These are phyloP conservation scores for Dothideomycetes sp. DNA, from an alignment of 2,329 filamentous ascomycete genomes.

Conservation along the genomic window DNA sequence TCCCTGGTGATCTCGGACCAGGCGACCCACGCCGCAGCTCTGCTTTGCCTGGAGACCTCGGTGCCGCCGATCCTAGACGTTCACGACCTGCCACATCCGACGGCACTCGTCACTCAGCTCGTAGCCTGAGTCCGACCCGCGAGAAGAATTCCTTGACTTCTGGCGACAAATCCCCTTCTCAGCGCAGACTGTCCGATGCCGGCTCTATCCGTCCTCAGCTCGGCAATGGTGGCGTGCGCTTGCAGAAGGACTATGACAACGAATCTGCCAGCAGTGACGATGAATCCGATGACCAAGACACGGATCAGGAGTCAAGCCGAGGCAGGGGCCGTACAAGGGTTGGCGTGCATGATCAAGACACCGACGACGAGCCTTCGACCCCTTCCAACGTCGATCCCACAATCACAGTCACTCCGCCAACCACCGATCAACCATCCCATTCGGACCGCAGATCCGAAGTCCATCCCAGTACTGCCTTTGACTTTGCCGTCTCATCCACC, in stretches of 20 bases:
- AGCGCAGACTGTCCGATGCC: constrained; percentile 11
- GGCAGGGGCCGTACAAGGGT: constrained; percentile 16
- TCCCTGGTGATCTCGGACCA: constrained; percentile 30
- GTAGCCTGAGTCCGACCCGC: constrained; percentile 12
- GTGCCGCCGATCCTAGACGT: constrained; percentile 16
- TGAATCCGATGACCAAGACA: constrained; percentile 23
- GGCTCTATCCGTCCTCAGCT: constrained; percentile 9
- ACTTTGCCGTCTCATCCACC: constrained; percentile 52
- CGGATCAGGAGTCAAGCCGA: constrained; percentile 17
- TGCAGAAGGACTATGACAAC: constrained; percentile 14
- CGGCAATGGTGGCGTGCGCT: constrained; percentile 8
- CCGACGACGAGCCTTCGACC: constrained; percentile 11
- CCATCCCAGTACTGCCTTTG: constrained; percentile 79
- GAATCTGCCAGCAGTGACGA: constrained; percentile 22
- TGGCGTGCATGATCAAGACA: constrained; percentile 11
- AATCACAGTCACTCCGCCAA: constrained; percentile 20
- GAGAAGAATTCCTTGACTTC: not conserved
- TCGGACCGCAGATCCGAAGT: constrained; percentile 37
- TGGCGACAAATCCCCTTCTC: constrained; percentile 2
- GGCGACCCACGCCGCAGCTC: constrained; percentile 25
- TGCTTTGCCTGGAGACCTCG: constrained; percentile 15
- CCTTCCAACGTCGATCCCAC: constrained; percentile 19
- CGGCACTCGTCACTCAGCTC: constrained; percentile 9
- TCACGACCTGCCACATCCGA: constrained; percentile 1
- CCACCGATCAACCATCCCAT: constrained; percentile 9